Evolutionary conservation across 768 basidiomycete genomes (phyloP), one percentile per base, ranked within the genome.

Genomic region (Mycena venus): DNA sequence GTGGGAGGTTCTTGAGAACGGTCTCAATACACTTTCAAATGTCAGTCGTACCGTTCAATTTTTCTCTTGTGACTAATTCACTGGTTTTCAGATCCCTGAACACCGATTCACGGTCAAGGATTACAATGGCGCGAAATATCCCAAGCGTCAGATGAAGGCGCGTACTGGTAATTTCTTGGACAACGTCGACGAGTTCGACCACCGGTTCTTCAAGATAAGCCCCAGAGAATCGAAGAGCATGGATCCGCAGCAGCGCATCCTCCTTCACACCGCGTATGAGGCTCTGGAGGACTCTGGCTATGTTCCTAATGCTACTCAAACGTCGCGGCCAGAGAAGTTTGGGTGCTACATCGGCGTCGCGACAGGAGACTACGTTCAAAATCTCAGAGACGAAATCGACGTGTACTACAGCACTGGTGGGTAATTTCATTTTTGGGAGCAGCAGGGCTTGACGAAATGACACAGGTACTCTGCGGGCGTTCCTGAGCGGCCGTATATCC

Each of bases 211-310:
- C 86, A 90, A 88, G 49, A 89, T 94, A 55, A 93, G 91, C 47
- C 93, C 94, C 2, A 89, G 94, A 7, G 94, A 95, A 81, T 93
- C 94, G 17, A 89, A 84, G 72, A 90, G 86, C 80, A 94, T 94
- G 93, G 92, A 94, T 78, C 93, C 94, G 9, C 93, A 94, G 75
- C 93, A 94, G 74, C 88, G 94, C 6, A 76, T 95, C 38, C 83
- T 95, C 6, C 85, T 95, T 19, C 92, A 92, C 44, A 86, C 89
- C 3, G 92, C 91, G 6, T 89, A 93, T 65, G 88, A 92, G 69
- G 94, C 94, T 0, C 84, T 95, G 5, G 93, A 94, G 79, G 86
- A 90, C 72, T 88, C 93, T 5, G 94, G 94, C 0, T 94, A 92
- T 78, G 89, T 93, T 17, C 92, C 93, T 0, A 82, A 89, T 61